Base-by-base conservation (phyloP, 2,329 filamentous ascomycete species). In the Colletotrichum theobromicola region DNA sequence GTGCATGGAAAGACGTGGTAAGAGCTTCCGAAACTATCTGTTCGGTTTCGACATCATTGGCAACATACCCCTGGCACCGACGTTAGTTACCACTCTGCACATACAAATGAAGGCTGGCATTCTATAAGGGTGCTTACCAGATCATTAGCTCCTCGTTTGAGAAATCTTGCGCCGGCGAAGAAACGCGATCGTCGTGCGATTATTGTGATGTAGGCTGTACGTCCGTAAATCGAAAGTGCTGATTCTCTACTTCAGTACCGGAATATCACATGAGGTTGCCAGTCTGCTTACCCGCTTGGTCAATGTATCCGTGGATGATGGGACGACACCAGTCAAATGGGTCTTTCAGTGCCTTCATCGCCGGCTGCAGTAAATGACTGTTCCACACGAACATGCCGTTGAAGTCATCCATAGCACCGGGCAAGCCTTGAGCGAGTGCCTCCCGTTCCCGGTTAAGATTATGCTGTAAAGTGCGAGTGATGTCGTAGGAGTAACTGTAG, bases 321-420 rank as follows among this genome's bases (percentile, higher is more conserved):
- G 97, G 96, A 28, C 97, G 90, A 82, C 96, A 99, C 97, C 97
- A 99, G 81, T 98, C 95, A 81, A 95, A 98, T 0, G 95, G 93
- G 79, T 96, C 94, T 76, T 93, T 93, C 50, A 99, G 86, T 7
- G 89, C 90, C 21, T 87, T 85, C 15, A 90, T 87, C 1, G 94
- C 95, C 1, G 97, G 96, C 74, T 93, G 89, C 21, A 99, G 89
- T 6, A 99, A 88, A 83, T 98, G 94, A 78, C 94, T 92, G 79
- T 99, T 99, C 97, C 97, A 99, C 4, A 98, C 94, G 81, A 99
- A 99, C 97, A 99, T 99, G 50, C 94, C 91, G 80, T 98, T 98
- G 81, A 94, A 94, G 78, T 95, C 91, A 35, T 90, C 89, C 61
- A 71, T 62, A 2, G 67, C 67, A 32, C 90, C 87, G 3, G 90